These are phyloP conservation scores for Ustilago cynodontis DNA, from an alignment of 1,284 basidiomycete genomes.

Conservation along the genomic window DNA sequence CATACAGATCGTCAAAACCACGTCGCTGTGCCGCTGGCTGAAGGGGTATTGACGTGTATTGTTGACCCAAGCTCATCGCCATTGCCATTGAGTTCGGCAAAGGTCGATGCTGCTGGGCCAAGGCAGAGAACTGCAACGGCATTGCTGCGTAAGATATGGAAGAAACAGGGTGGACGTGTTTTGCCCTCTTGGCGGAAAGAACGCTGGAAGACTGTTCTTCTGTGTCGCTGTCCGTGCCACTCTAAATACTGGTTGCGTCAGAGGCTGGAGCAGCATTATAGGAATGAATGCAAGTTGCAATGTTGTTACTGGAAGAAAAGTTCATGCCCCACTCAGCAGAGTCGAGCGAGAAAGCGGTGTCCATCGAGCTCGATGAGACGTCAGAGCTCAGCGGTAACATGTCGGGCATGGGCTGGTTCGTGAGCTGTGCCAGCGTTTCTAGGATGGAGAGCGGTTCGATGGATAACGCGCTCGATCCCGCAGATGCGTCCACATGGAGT, in stretches of 20 bases:
- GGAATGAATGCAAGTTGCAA: background rate
- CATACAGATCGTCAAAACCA: conserved; percentile 26
- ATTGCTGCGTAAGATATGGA: background rate
- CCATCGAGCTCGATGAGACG: conserved; percentile 21
- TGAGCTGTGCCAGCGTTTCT: conserved; percentile 15
- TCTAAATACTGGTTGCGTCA: conserved; percentile 12
- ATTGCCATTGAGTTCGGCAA: background rate
- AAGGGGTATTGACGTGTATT: conserved; percentile 13
- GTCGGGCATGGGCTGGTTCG: conserved; percentile 11
- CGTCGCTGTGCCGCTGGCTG: conserved; percentile 10
- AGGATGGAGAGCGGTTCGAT: conserved; percentile 19
- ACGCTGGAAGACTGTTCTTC: background rate
- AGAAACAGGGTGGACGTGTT: background rate
- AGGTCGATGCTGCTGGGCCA: background rate
- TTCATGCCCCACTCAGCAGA: conserved; percentile 16
- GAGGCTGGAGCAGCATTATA: background rate
- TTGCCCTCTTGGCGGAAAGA: conserved; percentile 5
- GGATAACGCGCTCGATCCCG: background rate
- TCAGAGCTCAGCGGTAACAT: conserved; percentile 2
- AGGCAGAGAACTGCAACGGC: background rate
- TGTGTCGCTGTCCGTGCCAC: conserved; percentile 15
- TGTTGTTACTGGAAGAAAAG: background rate
- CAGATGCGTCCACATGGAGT: background rate
- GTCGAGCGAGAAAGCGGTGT: conserved; percentile 25
- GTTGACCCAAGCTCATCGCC: background rate